Evolutionary conservation across 2,329 filamentous ascomycete species (phyloP).

Genomic region (Cladophialophora chaetospira): DNA sequence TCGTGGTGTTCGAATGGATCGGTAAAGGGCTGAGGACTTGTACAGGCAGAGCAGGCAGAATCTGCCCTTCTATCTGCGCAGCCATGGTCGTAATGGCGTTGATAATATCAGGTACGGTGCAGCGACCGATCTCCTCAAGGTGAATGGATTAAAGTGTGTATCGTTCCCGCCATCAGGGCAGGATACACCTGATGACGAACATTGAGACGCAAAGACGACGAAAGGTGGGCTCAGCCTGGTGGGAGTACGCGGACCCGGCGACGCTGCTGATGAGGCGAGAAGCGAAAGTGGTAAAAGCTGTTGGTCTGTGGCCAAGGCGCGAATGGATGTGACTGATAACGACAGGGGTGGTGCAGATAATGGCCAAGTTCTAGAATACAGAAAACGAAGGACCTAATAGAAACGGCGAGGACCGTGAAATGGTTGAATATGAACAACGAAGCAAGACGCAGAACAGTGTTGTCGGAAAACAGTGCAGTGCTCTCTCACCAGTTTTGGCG

Average conservation of each 20-base stretch:
- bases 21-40: slow-evolving; percentile 22
- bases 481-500: background rate
- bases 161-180: slow-evolving; percentile 20
- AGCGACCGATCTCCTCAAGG: too few relatives aligned
- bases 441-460: background rate
- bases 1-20: slow-evolving; percentile 17
- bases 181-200: background rate
- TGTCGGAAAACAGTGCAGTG: background rate
- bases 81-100: slow-evolving; percentile 10
- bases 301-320: too few relatives aligned
- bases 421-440: background rate
- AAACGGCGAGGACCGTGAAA: background rate
- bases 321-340: too few relatives aligned
- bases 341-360: background rate
- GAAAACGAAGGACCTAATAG: slow-evolving; percentile 17
- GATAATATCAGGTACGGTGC: background rate
- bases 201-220: slow-evolving; percentile 6
- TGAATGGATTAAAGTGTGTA: too few relatives aligned
- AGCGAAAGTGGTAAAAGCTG: background rate
- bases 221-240: background rate
- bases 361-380: background rate
- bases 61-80: slow-evolving; percentile 22
- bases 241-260: slow-evolving; percentile 9
- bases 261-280: background rate
- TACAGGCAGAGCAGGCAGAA: slow-evolving; percentile 25